Evolutionary conservation across 495 filamentous ascomycete genomes (phyloP).

Genomic region (Penicillium waksmanii): DNA sequence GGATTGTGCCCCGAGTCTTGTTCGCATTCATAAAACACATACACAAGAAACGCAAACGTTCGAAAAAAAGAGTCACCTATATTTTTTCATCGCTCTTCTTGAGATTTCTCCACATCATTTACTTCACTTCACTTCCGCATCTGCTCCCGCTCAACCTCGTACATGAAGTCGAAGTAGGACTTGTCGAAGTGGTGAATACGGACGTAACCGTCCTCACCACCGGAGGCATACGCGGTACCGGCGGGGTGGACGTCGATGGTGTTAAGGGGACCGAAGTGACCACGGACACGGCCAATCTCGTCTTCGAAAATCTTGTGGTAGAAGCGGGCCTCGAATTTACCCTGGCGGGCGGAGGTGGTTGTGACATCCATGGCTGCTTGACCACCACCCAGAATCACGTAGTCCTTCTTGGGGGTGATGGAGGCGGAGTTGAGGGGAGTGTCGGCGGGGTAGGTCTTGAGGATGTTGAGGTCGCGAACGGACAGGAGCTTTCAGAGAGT

Average conservation of each 20-base stretch:
- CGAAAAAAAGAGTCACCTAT: constrained; percentile 11
- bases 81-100: constrained; percentile 15
- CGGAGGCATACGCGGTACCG: constrained; percentile 88
- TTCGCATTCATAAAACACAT: constrained; percentile 50
- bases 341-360: constrained; percentile 89
- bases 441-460: constrained; percentile 90
- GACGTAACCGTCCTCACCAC: constrained; percentile 98
- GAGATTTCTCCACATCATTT: no score
- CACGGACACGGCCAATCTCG: constrained; percentile 94
- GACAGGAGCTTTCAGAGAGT: constrained; percentile 65
- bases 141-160: constrained; percentile 88
- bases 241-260: constrained; percentile 86
- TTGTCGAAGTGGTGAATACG: constrained; percentile 98
- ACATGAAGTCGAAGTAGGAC: constrained; percentile 97
- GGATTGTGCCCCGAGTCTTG: constrained; percentile 29
- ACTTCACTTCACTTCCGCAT: constrained; percentile 41
- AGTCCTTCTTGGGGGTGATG: constrained; percentile 94
- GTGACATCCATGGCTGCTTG: constrained; percentile 99
- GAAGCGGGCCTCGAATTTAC: constrained; percentile 98
- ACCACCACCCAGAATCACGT: constrained; percentile 94
- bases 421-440: constrained; percentile 96
- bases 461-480: constrained; percentile 78
- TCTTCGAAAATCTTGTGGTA: constrained; percentile 99
- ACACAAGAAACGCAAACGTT: constrained; percentile 39
- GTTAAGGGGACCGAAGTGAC: constrained; percentile 95